Conservation (phyloP, 176 grass and related monocot species). For the Dendrocalamus sinicus region DNA sequence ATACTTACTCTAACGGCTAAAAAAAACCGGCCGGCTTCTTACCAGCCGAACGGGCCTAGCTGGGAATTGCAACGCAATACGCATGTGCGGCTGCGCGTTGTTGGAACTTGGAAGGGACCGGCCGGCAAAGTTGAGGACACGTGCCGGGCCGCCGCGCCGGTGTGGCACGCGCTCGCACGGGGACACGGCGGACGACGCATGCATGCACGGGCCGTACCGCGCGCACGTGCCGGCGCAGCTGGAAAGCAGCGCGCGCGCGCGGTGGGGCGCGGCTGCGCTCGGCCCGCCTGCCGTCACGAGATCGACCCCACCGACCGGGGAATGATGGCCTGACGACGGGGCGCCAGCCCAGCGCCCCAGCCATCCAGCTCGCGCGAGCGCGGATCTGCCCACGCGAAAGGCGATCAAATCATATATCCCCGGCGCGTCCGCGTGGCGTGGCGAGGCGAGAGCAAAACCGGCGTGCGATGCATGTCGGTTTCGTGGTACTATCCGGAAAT, state of each 20-base stretch:
- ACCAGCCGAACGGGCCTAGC: too few relatives aligned
- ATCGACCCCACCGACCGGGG: not conserved
- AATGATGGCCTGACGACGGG: not conserved
- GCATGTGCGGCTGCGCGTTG: not conserved
- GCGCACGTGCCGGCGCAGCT: not conserved
- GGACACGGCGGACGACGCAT: not conserved
- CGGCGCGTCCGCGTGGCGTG: not conserved
- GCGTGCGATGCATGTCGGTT: not conserved
- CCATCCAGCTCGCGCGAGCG: not conserved
- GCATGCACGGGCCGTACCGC: not conserved
- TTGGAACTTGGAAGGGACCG: not conserved
- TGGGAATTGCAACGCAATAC: not conserved
- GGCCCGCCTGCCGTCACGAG: not conserved
- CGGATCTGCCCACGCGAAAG: not conserved
- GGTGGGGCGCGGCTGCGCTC: not conserved
- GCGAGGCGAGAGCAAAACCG: not conserved
- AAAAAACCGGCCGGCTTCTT: too few relatives aligned
- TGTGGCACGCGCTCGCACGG: not conserved
- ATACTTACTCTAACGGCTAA: too few relatives aligned
- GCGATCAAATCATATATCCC: not conserved
- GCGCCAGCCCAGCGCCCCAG: not conserved
- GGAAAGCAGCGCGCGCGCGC: not conserved
- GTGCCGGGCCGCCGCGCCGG: not conserved
- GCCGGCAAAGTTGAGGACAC: conserved; percentile 1
- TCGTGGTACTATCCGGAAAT: not conserved